phyloP scores from a whole-genome alignment of 495 filamentous ascomycete species.

The Podospora tetraspora region DNA sequence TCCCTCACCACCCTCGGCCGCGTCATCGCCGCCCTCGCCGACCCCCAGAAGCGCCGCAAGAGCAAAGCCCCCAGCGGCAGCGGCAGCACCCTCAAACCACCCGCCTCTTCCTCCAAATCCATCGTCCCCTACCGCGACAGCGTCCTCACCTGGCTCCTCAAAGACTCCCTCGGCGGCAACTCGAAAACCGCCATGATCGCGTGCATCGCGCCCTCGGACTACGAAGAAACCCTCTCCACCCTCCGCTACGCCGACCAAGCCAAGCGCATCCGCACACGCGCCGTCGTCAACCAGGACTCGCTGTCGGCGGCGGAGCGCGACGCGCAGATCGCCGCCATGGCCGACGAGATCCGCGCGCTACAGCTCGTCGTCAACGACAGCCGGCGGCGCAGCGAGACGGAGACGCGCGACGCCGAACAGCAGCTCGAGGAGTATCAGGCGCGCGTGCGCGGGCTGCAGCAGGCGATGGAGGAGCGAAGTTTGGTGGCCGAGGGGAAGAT shows the following conservation, averaged over 20 bases:
- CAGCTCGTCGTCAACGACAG: conserved; percentile 68
- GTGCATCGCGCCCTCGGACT: conserved; percentile 90
- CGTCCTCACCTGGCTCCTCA: conserved; percentile 95
- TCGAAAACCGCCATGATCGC: conserved; percentile 99
- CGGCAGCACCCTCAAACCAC: conserved; percentile 10
- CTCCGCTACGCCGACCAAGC: conserved; percentile 97
- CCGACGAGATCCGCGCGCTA: conserved; percentile 78
- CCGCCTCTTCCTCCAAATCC: conserved; percentile 46
- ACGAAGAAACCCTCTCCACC: conserved; percentile 94
- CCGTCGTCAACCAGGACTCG: conserved; percentile 91
- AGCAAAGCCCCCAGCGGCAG: conserved; percentile 23
- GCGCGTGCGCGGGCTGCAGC: conserved; percentile 77
- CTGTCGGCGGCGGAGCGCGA: conserved; percentile 84
- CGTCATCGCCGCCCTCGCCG: conserved; percentile 94
- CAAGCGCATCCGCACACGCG: conserved; percentile 93
- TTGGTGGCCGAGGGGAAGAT: conserved; percentile 91
- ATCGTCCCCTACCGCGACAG: conserved; percentile 92
- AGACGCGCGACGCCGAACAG: conserved; percentile 55
- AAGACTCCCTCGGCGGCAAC: conserved; percentile 92
- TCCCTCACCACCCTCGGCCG: conserved; percentile 92
- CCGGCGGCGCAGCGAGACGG: conserved; percentile 39
- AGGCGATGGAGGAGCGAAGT: conserved; percentile 86
- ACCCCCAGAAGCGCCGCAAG: conserved; percentile 53
- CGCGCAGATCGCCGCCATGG: conserved; percentile 88
- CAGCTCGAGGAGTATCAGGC: conserved; percentile 89